Percentiles rank a stretch among this genome's conserved stretches.
phyloP scores from a whole-genome alignment of 23 red algal species.

The Gracilaria caudata region DNA sequence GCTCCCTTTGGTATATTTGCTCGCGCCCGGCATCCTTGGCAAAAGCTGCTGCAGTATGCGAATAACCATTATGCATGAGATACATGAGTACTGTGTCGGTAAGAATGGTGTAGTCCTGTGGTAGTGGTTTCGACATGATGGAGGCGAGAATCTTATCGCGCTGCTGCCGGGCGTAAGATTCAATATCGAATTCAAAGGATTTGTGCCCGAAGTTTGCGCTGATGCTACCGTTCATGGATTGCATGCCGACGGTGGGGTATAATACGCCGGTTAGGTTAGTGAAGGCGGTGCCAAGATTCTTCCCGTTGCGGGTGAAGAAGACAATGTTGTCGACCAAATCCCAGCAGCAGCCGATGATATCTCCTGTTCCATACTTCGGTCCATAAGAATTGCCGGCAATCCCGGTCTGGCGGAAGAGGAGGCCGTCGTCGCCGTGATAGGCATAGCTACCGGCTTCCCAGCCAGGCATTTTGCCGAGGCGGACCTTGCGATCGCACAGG shows the following conservation, averaged over 20 bases:
- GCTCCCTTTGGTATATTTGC: constrained; percentile 57
- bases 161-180: constrained; percentile 63
- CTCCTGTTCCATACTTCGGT: constrained; percentile 90
- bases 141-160: constrained; percentile 50
- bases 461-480: constrained; percentile 88
- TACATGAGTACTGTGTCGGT: constrained; percentile 77
- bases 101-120: constrained; percentile 44
- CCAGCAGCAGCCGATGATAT: constrained; percentile 96
- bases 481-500: constrained; percentile 77
- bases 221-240: constrained; percentile 75
- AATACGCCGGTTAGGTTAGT: constrained; percentile 58
- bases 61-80: constrained; percentile 90
- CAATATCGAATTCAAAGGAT: constrained; percentile 87
- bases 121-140: constrained; percentile 37
- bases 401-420: constrained; percentile 89
- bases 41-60: constrained; percentile 81
- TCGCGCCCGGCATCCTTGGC: constrained; percentile 62
- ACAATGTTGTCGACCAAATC: constrained; percentile 79
- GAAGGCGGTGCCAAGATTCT: constrained; percentile 82
- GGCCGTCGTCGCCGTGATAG: constrained; percentile 96
- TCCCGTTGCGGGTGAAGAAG: constrained; percentile 97
- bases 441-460: constrained; percentile 89
- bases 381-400: constrained; percentile 82
- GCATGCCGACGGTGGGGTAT: constrained; percentile 95
- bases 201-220: constrained; percentile 92